These are phyloP conservation scores for Tilletia indica DNA, from an alignment of 1,284 basidiomycete species.

Conservation along the genomic window DNA sequence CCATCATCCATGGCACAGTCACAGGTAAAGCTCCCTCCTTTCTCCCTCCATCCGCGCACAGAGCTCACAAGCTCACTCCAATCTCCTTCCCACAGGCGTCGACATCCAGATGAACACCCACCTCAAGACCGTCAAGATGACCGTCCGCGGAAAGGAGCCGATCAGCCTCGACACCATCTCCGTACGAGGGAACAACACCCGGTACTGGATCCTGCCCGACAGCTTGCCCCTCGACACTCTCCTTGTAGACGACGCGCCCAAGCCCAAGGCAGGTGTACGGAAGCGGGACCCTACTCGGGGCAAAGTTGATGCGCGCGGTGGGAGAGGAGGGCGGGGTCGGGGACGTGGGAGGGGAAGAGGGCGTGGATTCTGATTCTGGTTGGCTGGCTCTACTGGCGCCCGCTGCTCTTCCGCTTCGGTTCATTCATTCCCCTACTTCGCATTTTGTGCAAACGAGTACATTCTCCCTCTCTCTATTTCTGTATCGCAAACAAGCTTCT, in stretches of 20 bases:
- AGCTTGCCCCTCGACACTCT: conserved; percentile 93
- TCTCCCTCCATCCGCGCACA: no score
- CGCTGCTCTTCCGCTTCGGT: no score
- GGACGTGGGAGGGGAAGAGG: conserved; percentile 42
- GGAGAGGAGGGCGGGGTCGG: conserved; percentile 35
- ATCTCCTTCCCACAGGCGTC: conserved; percentile 40
- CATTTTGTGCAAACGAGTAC: background rate
- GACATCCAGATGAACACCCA: conserved; percentile 80
- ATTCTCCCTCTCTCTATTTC: no score
- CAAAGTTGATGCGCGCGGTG: conserved; percentile 27
- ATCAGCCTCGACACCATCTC: conserved; percentile 60
- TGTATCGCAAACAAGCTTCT: no score
- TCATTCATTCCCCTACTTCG: background rate
- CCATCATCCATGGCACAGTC: conserved; percentile 91
- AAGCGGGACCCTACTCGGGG: conserved; percentile 35
- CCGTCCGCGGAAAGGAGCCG: conserved; percentile 79
- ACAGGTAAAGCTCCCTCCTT: conserved; percentile 67
- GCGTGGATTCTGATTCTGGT: conserved; percentile 18
- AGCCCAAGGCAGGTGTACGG: conserved; percentile 68
- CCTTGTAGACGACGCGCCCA: conserved; percentile 94
- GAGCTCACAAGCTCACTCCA: conserved; percentile 13
- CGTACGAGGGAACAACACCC: conserved; percentile 60
- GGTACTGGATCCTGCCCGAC: conserved; percentile 93
- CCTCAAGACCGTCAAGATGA: conserved; percentile 95
- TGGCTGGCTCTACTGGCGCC: background rate